These are phyloP conservation scores for Paraconiothyrium sp. DNA, from an alignment of 2,329 filamentous ascomycete species.

Conservation along the genomic window DNA sequence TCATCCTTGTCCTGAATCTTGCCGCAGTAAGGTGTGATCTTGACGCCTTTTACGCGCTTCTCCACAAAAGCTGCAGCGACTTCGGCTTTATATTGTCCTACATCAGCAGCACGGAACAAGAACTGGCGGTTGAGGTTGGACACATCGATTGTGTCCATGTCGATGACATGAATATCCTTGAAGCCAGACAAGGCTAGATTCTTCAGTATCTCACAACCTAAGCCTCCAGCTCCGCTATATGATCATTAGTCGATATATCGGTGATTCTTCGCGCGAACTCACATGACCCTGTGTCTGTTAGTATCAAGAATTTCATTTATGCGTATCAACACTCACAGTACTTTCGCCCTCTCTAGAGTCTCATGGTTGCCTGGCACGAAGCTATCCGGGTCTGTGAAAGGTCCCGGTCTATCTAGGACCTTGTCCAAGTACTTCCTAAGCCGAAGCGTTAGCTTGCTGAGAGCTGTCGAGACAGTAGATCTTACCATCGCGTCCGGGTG, in stretches of 20 bases:
- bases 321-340: constrained; percentile 68
- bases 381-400: constrained; percentile 74
- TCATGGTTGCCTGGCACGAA: constrained; percentile 60
- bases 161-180: constrained; percentile 97
- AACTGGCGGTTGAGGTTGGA: constrained; percentile 98
- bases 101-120: constrained; percentile 89
- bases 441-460: constrained; percentile 32
- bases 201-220: constrained; percentile 97
- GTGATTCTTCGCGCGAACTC: constrained; percentile 29
- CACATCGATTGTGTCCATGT: constrained; percentile 99
- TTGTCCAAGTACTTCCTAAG: constrained; percentile 83
- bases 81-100: constrained; percentile 92
- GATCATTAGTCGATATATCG: constrained; percentile 50
- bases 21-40: constrained; percentile 92
- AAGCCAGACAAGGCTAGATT: constrained; percentile 95
- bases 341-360: constrained; percentile 50
- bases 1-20: constrained; percentile 98
- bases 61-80: constrained; percentile 93
- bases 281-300: constrained; percentile 50
- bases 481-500: constrained; percentile 57
- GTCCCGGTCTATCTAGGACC: constrained; percentile 78
- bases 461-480: constrained; percentile 2
- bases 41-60: constrained; percentile 86
- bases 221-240: constrained; percentile 85
- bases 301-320: constrained; percentile 14